Evolutionary conservation across 2,329 filamentous ascomycete species (phyloP).

Genomic region (Pseudocercospora macadamiae): DNA sequence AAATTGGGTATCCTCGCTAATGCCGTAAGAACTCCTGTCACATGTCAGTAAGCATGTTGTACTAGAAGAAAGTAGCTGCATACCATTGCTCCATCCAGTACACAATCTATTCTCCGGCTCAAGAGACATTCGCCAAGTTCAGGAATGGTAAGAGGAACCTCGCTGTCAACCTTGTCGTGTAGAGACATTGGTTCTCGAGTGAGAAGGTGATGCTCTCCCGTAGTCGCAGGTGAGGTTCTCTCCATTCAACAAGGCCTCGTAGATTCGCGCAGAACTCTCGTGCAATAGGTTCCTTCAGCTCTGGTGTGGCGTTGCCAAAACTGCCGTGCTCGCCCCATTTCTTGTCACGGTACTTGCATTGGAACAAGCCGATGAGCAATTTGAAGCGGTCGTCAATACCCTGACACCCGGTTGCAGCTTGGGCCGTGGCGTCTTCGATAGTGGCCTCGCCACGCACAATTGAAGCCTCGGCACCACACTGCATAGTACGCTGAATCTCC

Average conservation of each 20-base stretch:
- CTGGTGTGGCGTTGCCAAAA: constrained; percentile 44
- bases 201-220: constrained; percentile 44
- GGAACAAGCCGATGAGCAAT: constrained; percentile 50
- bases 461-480: constrained; percentile 46
- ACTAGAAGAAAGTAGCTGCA: not conserved
- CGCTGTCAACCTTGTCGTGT: constrained; percentile 48
- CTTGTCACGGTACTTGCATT: constrained; percentile 52
- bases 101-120: not conserved
- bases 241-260: constrained; percentile 45
- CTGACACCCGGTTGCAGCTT: constrained; percentile 45
- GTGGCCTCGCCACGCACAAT: constrained; percentile 33
- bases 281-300: constrained; percentile 39
- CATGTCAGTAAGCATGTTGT: not conserved
- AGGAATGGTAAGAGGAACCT: constrained; percentile 46
- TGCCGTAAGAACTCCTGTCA: not conserved
- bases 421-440: constrained; percentile 9
- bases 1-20: too few relatives aligned
- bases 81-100: not conserved
- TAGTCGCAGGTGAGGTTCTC: constrained; percentile 43
- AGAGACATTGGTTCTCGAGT: constrained; percentile 43
- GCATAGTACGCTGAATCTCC: constrained; percentile 51
- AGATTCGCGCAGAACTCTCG: constrained; percentile 44
- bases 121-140: constrained; percentile 15
- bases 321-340: constrained; percentile 42
- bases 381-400: constrained; percentile 50